A percentile compares a stretch with the other conserved stretches of the same genome.
Evolutionary conservation across 306 rosid species (phyloP).

Genomic region (Prunus kanzakura): DNA sequence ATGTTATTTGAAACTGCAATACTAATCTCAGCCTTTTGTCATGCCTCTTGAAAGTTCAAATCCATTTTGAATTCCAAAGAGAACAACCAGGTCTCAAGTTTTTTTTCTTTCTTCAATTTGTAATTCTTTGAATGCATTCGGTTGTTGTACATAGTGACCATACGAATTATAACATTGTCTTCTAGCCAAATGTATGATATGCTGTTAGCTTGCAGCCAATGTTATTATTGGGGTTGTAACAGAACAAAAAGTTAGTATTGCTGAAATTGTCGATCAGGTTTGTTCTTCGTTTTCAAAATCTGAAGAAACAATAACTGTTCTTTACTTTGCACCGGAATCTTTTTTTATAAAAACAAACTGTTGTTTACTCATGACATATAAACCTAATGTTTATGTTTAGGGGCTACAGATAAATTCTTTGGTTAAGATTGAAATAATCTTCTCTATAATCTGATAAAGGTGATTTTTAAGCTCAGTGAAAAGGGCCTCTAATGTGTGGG

Average conservation of each 20-base stretch:
- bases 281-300: not conserved
- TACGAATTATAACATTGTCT: conserved; percentile 41
- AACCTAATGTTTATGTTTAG: too few species aligned
- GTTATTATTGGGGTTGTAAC: not conserved
- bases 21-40: conserved; percentile 27
- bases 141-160: conserved; percentile 80
- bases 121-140: conserved; percentile 64
- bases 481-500: too few species aligned
- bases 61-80: conserved; percentile 37
- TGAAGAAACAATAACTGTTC: not conserved
- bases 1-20: conserved; percentile 27
- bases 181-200: conserved; percentile 24
- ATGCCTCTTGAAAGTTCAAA: conserved; percentile 27
- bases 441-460: too few species aligned
- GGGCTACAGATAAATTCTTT: too few species aligned
- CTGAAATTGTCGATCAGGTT: conserved; percentile 1
- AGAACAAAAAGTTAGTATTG: not conserved
- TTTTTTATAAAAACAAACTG: not conserved
- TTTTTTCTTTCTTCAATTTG: conserved; percentile 22
- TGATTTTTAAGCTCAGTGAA: too few species aligned
- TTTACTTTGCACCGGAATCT: too few species aligned
- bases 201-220: conserved; percentile 19
- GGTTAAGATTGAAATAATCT: too few species aligned
- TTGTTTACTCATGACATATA: not conserved
- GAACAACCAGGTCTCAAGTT: conserved; percentile 26